Base-by-base conservation (phyloP, 306 rosid species). In the Vicia faba region DNA sequence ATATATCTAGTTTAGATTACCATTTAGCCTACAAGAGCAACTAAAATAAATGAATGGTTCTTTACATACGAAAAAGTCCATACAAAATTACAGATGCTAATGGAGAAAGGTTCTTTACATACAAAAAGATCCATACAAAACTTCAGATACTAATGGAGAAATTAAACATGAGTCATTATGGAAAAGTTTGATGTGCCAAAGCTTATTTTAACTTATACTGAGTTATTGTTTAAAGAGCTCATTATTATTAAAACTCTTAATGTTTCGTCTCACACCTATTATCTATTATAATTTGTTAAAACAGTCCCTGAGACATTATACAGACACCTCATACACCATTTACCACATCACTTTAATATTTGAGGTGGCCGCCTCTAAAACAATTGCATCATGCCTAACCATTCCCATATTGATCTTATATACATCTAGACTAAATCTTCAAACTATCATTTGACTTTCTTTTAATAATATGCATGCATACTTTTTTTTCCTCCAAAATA, bases 11-110 rank as follows among this genome's bases (percentile, higher is more conserved):
- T 16, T 59, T 35, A 44, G 45, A 33, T 33, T 58, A 13, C 43
- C 25, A 14, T 31, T 41, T 31, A 58, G 44, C 64, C 33, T 58
- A 29, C 6, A 57, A 58, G 43, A 58, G 13, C 25, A 58, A 58
- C 25, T 4, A 58, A 31, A 58, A 33, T 58, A 15, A 33, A 58
- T 31, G 15, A 1, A 58, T 4, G 8, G n/a, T 58, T 58, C 25
- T 58, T 26, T 20, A 13, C 33, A 9, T 26, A 28, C 35, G n/a
- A 20, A 8, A 51, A 51, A 20, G 33, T 19, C 29, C 12, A 14
- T 13, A 55, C 26, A 54, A 25, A 12, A 13, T 10, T 55, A 26
- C 61, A 5, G 31, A 25, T 55, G 10, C 1, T 55, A 26, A 55
- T 11, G 44, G 4, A 38, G 44, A 10, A 6, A 31, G n/a, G 23